Evolutionary conservation across 129 eudicot species (phyloP).

Genomic region (sunflower (Helianthus annuus)): DNA sequence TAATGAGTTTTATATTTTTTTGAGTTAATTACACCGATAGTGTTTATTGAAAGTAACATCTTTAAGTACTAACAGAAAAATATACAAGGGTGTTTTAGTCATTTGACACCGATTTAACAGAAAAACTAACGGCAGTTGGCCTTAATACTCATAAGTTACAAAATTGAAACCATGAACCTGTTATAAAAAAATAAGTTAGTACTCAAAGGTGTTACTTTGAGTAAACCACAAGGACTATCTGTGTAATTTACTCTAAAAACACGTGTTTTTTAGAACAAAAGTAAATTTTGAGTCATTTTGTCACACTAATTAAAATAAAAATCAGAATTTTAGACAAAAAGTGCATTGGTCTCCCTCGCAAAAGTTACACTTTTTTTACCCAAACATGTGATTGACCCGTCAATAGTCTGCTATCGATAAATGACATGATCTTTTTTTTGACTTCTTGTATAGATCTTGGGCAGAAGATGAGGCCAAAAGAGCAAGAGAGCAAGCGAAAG

Average conservation of each 20-base stretch:
- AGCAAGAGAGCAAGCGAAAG: conserved; percentile 94
- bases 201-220: too few relatives aligned
- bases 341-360: neutral
- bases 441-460: conserved; percentile 65
- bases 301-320: neutral
- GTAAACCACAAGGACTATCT: too few relatives aligned
- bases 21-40: too few relatives aligned
- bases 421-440: conserved; percentile 10
- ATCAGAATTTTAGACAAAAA: neutral
- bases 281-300: neutral
- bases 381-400: neutral
- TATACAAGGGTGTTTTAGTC: too few relatives aligned
- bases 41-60: too few relatives aligned
- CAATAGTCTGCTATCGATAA: neutral
- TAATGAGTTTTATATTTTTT: too few relatives aligned
- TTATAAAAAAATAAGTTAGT: too few relatives aligned
- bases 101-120: too few relatives aligned
- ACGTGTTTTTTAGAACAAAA: neutral
- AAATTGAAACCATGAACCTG: too few relatives aligned
- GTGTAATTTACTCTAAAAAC: neutral
- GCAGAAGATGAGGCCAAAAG: conserved; percentile 97
- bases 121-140: too few relatives aligned
- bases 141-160: too few relatives aligned
- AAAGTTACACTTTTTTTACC: conserved; percentile 2
- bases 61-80: too few relatives aligned